These are phyloP conservation scores for Neofusicoccum cordaticola DNA, from an alignment of 2,329 filamentous ascomycete species.

Conservation along the genomic window DNA sequence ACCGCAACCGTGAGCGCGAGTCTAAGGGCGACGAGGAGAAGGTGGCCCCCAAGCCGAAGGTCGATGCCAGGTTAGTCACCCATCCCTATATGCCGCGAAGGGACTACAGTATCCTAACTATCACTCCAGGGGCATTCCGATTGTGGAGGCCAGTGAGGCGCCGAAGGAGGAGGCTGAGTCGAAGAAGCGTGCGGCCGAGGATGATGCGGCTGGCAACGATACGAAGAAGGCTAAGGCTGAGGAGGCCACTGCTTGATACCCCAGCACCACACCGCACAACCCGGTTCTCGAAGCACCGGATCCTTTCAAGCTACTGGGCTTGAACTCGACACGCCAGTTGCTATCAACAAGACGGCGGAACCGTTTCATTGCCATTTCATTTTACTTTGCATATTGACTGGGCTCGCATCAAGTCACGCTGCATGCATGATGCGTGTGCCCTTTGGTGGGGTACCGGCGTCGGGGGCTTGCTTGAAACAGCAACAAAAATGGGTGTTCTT, in stretches of 20 bases:
- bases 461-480: constrained; percentile 2
- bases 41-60: constrained; percentile 11
- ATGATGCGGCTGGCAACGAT: constrained; percentile 34
- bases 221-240: constrained; percentile 48
- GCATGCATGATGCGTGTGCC: constrained; percentile 11
- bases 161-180: constrained; percentile 21
- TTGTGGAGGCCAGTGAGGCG: constrained; percentile 17
- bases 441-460: constrained; percentile 5
- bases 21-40: constrained; percentile 12
- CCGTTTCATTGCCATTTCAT: not conserved
- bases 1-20: constrained; percentile 18
- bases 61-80: constrained; percentile 7
- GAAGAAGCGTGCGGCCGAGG: constrained; percentile 48
- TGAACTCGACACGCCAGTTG: too few species aligned
- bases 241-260: constrained; percentile 13
- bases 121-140: constrained; percentile 32
- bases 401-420: constrained; percentile 9
- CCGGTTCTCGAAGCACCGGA: not conserved
- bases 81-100: constrained; percentile 28
- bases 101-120: constrained; percentile 9
- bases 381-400: constrained; percentile 5
- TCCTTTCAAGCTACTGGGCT: not conserved
- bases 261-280: not conserved
- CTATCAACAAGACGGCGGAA: not conserved
- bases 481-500: constrained; percentile 8